These are phyloP conservation scores for Apostasia ramifera DNA, from an alignment of 106 monocot species.

Conservation along the genomic window DNA sequence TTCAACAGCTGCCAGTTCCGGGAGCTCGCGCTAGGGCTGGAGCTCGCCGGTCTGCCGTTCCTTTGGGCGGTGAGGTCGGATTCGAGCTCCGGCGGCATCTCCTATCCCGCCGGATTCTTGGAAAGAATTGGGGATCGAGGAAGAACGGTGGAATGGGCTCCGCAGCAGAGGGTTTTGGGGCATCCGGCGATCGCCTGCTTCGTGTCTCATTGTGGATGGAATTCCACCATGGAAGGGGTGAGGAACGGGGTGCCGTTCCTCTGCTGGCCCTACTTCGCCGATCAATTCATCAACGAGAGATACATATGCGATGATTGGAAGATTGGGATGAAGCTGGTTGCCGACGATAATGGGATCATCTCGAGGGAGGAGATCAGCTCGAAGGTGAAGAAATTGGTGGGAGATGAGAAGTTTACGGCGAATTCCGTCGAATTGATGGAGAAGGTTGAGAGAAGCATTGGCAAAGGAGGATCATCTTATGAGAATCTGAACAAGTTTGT, in stretches of 20 bases:
- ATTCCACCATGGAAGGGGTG: conserved; percentile 30
- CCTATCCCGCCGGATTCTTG: conserved; percentile 15
- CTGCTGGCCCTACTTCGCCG: conserved; percentile 32
- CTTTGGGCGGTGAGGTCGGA: conserved; percentile 25
- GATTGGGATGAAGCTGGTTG: conserved; percentile 3
- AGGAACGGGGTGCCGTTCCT: conserved; percentile 26
- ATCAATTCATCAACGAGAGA: conserved; percentile 28
- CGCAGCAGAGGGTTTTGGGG: conserved; percentile 28
- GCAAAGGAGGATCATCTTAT: background rate
- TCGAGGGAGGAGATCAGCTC: background rate
- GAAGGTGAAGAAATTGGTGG: background rate
- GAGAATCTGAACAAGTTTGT: background rate
- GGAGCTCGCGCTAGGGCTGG: conserved; percentile 26
- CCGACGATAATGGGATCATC: background rate
- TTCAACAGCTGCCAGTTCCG: conserved; percentile 11
- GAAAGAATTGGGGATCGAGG: conserved; percentile 8
- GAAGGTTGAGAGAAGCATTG: background rate
- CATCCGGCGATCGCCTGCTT: conserved; percentile 25
- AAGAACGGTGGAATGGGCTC: conserved; percentile 20
- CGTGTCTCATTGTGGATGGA: conserved; percentile 26
- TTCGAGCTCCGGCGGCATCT: background rate
- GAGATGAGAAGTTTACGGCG: background rate
- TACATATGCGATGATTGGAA: conserved; percentile 35
- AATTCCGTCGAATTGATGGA: background rate
- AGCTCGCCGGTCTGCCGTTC: conserved; percentile 27